Base-by-base conservation (phyloP, 306 rosid species). In the Hippophae tibetana region DNA sequence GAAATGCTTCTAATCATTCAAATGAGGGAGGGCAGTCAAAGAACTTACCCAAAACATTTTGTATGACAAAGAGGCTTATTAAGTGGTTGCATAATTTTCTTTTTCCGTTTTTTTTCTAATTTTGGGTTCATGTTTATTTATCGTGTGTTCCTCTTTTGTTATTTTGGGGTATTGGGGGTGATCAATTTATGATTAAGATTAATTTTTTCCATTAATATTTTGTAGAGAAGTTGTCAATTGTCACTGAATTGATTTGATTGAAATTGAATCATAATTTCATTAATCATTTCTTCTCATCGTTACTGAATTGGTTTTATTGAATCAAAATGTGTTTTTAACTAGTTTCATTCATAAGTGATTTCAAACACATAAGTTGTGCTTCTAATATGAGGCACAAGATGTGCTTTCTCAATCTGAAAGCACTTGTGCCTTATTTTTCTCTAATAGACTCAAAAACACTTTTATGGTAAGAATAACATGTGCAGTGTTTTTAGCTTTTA, bases 1-100 rank as follows among this genome's bases (percentile, higher is more conserved):
- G 90, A 90, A 90, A 79, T 90, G 97, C 90, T 90, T 90, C 83
- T 90, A 74, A 79, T 64, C 67, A 65, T 48, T 62, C 70, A 67
- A 78, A 66, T 61, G 60, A 68, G 57, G 69, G 70, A 77, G 61
- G 74, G 65, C 42, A 84, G 80, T 67, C 55, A 72, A 69, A 42
- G 73, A 76, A 61, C 68, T 76, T 72, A 59, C 55, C 60, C 61
- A 1, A 43, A 76, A 81, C 72, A 72, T 74, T 73, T 74, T 67
- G 75, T 63, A 69, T 55, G 64, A 70, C 76, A 76, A 60, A 76
- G 73, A 58, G 76, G 76, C 77, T 77, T 74, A 56, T 76, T 69
- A 69, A 73, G 69, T 72, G 85, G 78, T 72, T 77, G 79, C 76
- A 72, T 71, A 72, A 57, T 76, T 74, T 74, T 54, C 45, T 38